Base-by-base conservation (phyloP, 2,329 filamentous ascomycete genomes). In the Laburnicola sp. region DNA sequence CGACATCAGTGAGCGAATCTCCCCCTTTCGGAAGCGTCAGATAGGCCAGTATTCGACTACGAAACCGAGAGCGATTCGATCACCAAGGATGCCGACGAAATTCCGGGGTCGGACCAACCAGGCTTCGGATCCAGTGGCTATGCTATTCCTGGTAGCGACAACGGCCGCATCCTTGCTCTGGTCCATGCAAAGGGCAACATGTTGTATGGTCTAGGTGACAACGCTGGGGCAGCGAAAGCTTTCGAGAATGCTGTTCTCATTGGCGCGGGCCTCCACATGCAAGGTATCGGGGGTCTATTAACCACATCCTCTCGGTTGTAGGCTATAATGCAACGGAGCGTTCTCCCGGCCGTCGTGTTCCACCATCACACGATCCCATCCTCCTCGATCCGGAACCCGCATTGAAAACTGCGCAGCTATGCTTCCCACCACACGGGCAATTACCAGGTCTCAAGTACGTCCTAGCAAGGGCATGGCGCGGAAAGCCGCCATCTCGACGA, bases 161-260 rank as follows among this genome's bases (percentile, higher is more conserved):
- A 97, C 68, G 94, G 93, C 6, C 85, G 94, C 53, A 91, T 99
- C 65, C 81, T 99, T 38, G 89, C 91, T n/a, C 80, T 99, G 11
- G 86, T 97, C 35, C 94, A 99, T 74, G 92, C 93, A 21, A 99
- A 97, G 73, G 94, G 93, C n/a, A 97, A 97, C 57, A 95, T 97
- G 87, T 80, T 97, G 1, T 99, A 99, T 73, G 86, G 89, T 25
- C 76, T 95, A 27, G 93, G 93, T 39, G 87, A 97, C 59, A 88
- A 94, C 57, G 79, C 81, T 34, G 84, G 81, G 35, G 94, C 94
- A 36, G 91, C 93, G 1, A 84, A 86, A 62, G 91, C 94, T 3
- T 99, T 99, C 62, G 94, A 99, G 70, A 91, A 97, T 71, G 93
- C 92, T 0, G 91, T 99, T 3, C 75, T 97, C 46, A 93, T 99